Conservation (phyloP, 2,329 filamentous ascomycete genomes). For the Stagonosporopsis chrysanthemi region DNA sequence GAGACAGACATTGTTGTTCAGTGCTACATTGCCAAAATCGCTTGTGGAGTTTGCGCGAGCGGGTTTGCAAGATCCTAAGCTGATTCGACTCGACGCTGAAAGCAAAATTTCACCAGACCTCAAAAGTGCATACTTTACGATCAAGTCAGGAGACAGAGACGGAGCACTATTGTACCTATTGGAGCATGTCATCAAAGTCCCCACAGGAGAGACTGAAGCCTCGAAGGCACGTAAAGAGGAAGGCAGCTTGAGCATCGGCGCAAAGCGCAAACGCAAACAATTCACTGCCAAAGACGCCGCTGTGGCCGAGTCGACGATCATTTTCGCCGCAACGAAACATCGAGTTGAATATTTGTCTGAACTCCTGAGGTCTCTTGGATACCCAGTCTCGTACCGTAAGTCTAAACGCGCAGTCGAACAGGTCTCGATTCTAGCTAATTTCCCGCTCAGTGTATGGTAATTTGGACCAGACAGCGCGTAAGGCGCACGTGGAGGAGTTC, state of each 20-base stretch:
- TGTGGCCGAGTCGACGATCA: slow-evolving; percentile 89
- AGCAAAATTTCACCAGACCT: slow-evolving; percentile 95
- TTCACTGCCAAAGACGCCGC: slow-evolving; percentile 71
- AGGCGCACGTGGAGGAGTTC: slow-evolving; percentile 91
- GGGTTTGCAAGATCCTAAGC: slow-evolving; percentile 87
- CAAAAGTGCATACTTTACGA: slow-evolving; percentile 92
- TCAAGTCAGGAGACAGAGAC: slow-evolving; percentile 94
- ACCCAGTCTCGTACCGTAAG: slow-evolving; percentile 78
- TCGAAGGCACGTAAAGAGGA: slow-evolving; percentile 55
- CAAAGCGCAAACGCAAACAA: slow-evolving; percentile 75
- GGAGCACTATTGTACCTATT: slow-evolving; percentile 88
- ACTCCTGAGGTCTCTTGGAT: slow-evolving; percentile 81
- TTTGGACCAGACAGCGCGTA: slow-evolving; percentile 90
- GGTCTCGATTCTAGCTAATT: neutral
- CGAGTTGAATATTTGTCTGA: slow-evolving; percentile 92
- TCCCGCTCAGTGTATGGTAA: slow-evolving; percentile 77
- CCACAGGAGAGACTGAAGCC: slow-evolving; percentile 68
- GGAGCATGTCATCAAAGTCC: slow-evolving; percentile 92
- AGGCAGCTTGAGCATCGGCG: slow-evolving; percentile 58
- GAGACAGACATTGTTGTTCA: slow-evolving; percentile 92
- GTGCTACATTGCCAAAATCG: slow-evolving; percentile 90
- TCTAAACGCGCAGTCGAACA: neutral
- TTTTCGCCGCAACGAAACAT: slow-evolving; percentile 95
- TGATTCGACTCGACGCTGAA: slow-evolving; percentile 91
- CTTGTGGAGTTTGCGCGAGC: slow-evolving; percentile 95